These are phyloP conservation scores for Cladobotryum protrusum DNA, from an alignment of 2,329 filamentous ascomycete genomes.

Conservation along the genomic window DNA sequence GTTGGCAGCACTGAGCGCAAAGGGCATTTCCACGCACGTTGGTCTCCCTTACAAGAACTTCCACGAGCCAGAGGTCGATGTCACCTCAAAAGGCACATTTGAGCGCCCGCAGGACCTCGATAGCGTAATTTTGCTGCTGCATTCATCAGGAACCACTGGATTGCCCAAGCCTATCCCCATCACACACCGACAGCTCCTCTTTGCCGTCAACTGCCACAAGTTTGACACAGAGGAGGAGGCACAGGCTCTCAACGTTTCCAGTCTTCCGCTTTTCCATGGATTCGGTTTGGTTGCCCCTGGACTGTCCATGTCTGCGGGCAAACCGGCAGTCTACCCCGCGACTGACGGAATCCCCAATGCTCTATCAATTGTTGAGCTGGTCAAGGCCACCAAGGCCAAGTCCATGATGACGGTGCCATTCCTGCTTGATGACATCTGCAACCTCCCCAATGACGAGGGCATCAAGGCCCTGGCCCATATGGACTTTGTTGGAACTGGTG, in stretches of 20 bases:
- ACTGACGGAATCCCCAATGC: conserved; percentile 20
- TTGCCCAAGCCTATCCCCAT: conserved; percentile 29
- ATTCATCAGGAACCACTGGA: conserved; percentile 31
- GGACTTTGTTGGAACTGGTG: conserved; percentile 28
- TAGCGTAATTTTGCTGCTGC: conserved; percentile 22
- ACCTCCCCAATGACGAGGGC: conserved; percentile 10
- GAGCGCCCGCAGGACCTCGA: conserved; percentile 11
- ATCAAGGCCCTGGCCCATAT: conserved; percentile 16
- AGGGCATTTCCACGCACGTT: conserved; percentile 14
- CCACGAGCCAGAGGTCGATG: conserved; percentile 9
- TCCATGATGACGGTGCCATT: conserved; percentile 30
- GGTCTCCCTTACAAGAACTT: conserved; percentile 11
- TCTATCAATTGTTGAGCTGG: conserved; percentile 18
- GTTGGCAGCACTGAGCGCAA: conserved; percentile 11
- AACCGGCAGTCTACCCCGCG: conserved; percentile 23
- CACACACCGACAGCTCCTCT: conserved; percentile 23
- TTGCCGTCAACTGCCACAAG: conserved; percentile 23
- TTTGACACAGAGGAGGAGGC: conserved; percentile 17
- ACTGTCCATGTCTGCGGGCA: conserved; percentile 24
- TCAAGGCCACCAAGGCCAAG: conserved; percentile 15
- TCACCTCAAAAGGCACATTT: conserved; percentile 11
- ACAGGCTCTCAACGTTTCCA: conserved; percentile 24
- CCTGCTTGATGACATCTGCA: conserved; percentile 27
- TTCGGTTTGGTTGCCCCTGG: conserved; percentile 27
- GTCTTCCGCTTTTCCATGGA: conserved; percentile 29